Conservation (phyloP, 768 basidiomycete genomes). For the Lactarius pseudohatsudake region DNA sequence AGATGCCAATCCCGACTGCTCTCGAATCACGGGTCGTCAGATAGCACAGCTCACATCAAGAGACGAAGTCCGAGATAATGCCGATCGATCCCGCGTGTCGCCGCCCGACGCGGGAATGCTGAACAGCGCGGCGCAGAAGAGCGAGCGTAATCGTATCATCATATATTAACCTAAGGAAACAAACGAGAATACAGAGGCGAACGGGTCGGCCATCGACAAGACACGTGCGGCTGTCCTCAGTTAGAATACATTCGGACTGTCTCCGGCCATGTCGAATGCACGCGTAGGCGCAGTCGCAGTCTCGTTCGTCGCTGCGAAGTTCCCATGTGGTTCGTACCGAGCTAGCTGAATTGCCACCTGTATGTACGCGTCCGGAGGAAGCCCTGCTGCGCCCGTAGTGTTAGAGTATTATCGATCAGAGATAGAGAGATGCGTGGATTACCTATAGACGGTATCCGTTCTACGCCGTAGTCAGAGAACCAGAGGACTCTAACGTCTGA, state of each 20-base stretch:
- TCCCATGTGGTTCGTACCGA: slow-evolving; percentile 77
- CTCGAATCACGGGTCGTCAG: slow-evolving; percentile 62
- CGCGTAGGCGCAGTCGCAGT: slow-evolving; percentile 89
- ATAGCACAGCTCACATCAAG: slow-evolving; percentile 54
- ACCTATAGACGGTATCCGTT: slow-evolving; percentile 84
- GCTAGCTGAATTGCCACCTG: slow-evolving; percentile 92
- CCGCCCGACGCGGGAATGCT: slow-evolving; percentile 65
- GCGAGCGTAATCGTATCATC: slow-evolving; percentile 38
- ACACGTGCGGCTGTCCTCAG: slow-evolving; percentile 73
- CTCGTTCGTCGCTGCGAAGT: slow-evolving; percentile 88
- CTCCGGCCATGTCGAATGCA: slow-evolving; percentile 84
- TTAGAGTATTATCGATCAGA: neutral
- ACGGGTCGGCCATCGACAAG: slow-evolving; percentile 63
- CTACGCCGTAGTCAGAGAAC: slow-evolving; percentile 78
- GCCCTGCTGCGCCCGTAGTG: slow-evolving; percentile 40
- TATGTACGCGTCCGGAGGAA: slow-evolving; percentile 78
- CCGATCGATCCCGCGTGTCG: slow-evolving; percentile 79
- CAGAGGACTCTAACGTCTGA: slow-evolving; percentile 83
- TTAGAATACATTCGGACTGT: slow-evolving; percentile 68
- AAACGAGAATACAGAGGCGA: slow-evolving; percentile 39
- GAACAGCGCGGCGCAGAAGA: slow-evolving; percentile 67
- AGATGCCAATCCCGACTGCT: slow-evolving; percentile 82
- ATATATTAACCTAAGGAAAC: neutral
- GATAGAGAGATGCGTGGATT: slow-evolving; percentile 20
- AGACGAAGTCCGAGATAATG: slow-evolving; percentile 84